phyloP scores from a whole-genome alignment of 1,139 yeast species.

The Candida freyschussii region DNA sequence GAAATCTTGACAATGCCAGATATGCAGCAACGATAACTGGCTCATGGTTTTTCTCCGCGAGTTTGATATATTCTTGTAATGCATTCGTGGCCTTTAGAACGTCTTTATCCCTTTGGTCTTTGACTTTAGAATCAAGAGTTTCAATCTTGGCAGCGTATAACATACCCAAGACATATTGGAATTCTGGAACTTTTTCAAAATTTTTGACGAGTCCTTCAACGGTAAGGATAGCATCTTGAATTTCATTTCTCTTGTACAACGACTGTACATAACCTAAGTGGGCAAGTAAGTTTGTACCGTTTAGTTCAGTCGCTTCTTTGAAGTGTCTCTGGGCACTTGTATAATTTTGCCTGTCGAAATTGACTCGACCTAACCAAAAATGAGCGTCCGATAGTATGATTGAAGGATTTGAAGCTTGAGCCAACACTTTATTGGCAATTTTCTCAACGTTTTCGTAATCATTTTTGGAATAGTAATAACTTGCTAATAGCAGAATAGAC shows the following conservation, averaged over 20 bases:
- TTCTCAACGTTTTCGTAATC: conserved; percentile 54
- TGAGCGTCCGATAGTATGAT: conserved; percentile 67
- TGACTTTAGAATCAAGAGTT: background rate
- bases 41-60: conserved; percentile 57
- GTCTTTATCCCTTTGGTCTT: conserved; percentile 14
- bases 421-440: conserved; percentile 49
- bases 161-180: conserved; percentile 69
- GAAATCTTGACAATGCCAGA: conserved; percentile 59
- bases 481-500: conserved; percentile 42
- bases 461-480: conserved; percentile 56
- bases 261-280: conserved; percentile 85
- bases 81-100: conserved; percentile 53
- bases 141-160: conserved; percentile 43
- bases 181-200: conserved; percentile 70
- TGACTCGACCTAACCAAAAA: conserved; percentile 82
- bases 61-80: conserved; percentile 67
- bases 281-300: conserved; percentile 62
- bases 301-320: conserved; percentile 61
- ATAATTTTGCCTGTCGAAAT: conserved; percentile 54
- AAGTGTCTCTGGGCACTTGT: conserved; percentile 68
- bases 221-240: conserved; percentile 81
- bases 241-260: conserved; percentile 65
- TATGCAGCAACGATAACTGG: conserved; percentile 67
- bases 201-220: conserved; percentile 70
- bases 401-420: conserved; percentile 35